These are phyloP conservation scores for Leishmania gerbilli DNA, from an alignment of 208 protist species.

Conservation along the genomic window DNA sequence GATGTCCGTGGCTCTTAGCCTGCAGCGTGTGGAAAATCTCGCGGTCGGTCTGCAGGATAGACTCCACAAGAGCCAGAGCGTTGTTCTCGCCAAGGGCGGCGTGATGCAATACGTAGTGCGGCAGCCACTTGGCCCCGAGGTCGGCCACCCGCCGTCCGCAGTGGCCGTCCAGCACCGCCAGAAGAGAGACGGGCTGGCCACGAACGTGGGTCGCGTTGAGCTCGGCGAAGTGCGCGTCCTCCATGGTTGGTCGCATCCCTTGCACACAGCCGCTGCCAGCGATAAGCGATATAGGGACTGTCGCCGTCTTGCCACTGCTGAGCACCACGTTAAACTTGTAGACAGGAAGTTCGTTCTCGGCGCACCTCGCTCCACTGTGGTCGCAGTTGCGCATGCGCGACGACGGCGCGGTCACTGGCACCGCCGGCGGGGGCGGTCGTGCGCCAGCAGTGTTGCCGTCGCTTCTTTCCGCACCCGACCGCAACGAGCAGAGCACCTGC, in stretches of 20 bases:
- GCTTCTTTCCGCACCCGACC: background rate
- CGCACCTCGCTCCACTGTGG: background rate
- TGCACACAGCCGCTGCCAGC: constrained; percentile 66
- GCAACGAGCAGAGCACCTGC: constrained; percentile 23
- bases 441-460: background rate
- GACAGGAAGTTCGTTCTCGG: constrained; percentile 13
- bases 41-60: constrained; percentile 73
- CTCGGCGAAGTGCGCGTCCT: constrained; percentile 74
- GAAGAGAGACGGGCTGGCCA: constrained; percentile 61
- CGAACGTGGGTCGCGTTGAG: constrained; percentile 47
- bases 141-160: constrained; percentile 78
- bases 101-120: constrained; percentile 66
- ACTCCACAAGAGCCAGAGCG: constrained; percentile 72
- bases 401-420: background rate
- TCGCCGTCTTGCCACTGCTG: constrained; percentile 66
- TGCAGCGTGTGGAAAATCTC: constrained; percentile 41
- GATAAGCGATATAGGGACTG: constrained; percentile 46
- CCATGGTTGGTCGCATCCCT: constrained; percentile 81
- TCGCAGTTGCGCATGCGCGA: constrained; percentile 6
- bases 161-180: constrained; percentile 84
- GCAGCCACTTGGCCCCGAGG: constrained; percentile 58
- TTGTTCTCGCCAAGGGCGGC: constrained; percentile 68
- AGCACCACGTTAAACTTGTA: constrained; percentile 82
- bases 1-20: constrained; percentile 21
- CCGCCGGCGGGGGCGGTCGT: constrained; percentile 1